Percentiles rank a stretch among this genome's conserved stretches.
These are phyloP conservation scores for Carex littledalei DNA, from an alignment of 176 grass and related monocot genomes.

Conservation along the genomic window DNA sequence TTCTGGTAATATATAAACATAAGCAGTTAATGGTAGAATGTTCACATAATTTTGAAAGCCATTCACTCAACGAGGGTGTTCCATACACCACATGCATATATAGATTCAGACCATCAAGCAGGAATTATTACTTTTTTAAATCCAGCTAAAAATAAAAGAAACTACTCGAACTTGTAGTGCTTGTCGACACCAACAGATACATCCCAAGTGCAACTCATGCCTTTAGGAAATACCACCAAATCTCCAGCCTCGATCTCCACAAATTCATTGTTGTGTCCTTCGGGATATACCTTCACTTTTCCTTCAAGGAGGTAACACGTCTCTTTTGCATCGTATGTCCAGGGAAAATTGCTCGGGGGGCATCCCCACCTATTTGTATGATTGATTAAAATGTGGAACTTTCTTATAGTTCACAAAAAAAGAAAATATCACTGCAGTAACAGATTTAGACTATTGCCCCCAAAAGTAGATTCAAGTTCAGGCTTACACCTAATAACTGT, in stretches of 20 bases:
- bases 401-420: neutral
- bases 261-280: slow-evolving; percentile 65
- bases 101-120: neutral
- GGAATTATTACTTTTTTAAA: neutral
- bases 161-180: slow-evolving; percentile 88
- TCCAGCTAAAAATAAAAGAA: slow-evolving; percentile 3
- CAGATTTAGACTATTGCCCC: neutral
- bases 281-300: slow-evolving; percentile 96
- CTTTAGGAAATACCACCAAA: slow-evolving; percentile 88
- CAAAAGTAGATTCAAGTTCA: neutral
- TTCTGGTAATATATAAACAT: neutral
- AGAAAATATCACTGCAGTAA: neutral
- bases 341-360: slow-evolving; percentile 77
- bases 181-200: slow-evolving; percentile 83
- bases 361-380: slow-evolving; percentile 64
- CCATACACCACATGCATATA: neutral
- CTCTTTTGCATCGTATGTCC: slow-evolving; percentile 90
- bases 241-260: slow-evolving; percentile 90
- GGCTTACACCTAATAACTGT: neutral
- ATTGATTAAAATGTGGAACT: neutral
- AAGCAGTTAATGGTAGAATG: neutral
- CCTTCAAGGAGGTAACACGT: slow-evolving; percentile 92
- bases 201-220: slow-evolving; percentile 95
- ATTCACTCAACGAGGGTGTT: neutral
- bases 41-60: neutral